These are phyloP conservation scores for Botrytis byssoidea DNA, from an alignment of 2,329 filamentous ascomycete species.

Conservation along the genomic window DNA sequence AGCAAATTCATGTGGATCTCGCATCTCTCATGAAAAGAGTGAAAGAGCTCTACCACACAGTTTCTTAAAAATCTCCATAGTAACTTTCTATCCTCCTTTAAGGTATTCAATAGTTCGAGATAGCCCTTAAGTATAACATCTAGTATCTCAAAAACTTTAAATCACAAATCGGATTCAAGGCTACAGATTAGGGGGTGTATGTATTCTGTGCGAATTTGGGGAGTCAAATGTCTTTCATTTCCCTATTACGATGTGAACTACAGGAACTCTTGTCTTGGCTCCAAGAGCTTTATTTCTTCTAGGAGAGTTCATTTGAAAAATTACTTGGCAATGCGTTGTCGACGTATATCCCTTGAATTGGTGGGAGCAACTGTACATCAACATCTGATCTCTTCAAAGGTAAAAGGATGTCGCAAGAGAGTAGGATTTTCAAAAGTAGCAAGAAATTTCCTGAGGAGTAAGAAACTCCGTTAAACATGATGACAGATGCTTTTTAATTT, in stretches of 20 bases:
- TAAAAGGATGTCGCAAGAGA: not conserved
- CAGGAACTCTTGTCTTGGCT: no score
- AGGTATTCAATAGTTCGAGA: not conserved
- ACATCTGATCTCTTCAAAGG: not conserved
- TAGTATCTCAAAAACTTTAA: not conserved
- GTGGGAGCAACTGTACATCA: not conserved
- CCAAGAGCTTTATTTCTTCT: no score
- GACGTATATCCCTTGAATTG: not conserved
- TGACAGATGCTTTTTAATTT: not conserved
- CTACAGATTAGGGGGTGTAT: no score
- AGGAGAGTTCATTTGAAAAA: no score
- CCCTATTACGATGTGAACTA: no score
- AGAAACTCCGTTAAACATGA: no score
- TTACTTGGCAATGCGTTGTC: no score
- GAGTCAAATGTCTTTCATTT: not conserved
- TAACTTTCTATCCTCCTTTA: not conserved
- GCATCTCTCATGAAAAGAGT: not conserved
- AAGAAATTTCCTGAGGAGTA: not conserved
- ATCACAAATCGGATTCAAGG: not conserved
- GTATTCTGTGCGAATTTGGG: not conserved
- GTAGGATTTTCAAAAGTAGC: not conserved
- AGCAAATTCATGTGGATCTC: accelerated
- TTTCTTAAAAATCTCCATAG: not conserved
- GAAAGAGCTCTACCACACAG: not conserved
- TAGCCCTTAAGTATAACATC: no score